A percentile compares a stretch with the other conserved stretches of the same genome.
phyloP scores from a whole-genome alignment of 257 asterid genomes.

The Ajuga chamaepitys region DNA sequence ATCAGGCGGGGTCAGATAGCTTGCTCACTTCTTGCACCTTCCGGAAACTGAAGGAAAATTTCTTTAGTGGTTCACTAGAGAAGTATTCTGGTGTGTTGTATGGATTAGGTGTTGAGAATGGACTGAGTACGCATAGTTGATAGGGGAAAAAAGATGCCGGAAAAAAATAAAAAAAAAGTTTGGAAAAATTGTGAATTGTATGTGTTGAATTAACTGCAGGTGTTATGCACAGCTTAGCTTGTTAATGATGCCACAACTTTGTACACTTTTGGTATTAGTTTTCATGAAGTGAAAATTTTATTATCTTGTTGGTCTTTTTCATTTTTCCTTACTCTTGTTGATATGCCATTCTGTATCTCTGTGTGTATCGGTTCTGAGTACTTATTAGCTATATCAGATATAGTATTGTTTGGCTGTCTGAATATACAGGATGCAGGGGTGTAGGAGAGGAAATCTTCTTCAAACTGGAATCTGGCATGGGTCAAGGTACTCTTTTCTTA shows the following conservation, averaged over 20 bases:
- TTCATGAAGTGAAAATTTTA: constrained; percentile 7
- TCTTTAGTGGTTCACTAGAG: constrained; percentile 60
- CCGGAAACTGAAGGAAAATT: constrained; percentile 57
- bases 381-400: too few species aligned
- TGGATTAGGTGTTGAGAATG: constrained; percentile 65
- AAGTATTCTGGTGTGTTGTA: constrained; percentile 67
- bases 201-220: constrained; percentile 17
- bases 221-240: constrained; percentile 25
- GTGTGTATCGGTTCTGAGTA: not conserved
- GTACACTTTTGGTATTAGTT: constrained; percentile 32
- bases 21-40: constrained; percentile 62
- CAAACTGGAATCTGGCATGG: too few species aligned
- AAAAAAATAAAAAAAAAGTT: not conserved
- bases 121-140: constrained; percentile 35
- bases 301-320: not conserved
- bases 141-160: not conserved
- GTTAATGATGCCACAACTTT: constrained; percentile 30
- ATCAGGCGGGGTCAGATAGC: constrained; percentile 85
- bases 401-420: too few species aligned
- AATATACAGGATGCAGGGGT: too few species aligned
- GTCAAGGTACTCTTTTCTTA: too few species aligned
- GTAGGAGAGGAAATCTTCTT: too few species aligned
- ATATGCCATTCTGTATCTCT: too few species aligned
- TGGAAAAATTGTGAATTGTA: constrained; percentile 15
- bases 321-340: not conserved